Base-by-base conservation (phyloP, 768 basidiomycete genomes). In the Nidularia pulvinata region DNA sequence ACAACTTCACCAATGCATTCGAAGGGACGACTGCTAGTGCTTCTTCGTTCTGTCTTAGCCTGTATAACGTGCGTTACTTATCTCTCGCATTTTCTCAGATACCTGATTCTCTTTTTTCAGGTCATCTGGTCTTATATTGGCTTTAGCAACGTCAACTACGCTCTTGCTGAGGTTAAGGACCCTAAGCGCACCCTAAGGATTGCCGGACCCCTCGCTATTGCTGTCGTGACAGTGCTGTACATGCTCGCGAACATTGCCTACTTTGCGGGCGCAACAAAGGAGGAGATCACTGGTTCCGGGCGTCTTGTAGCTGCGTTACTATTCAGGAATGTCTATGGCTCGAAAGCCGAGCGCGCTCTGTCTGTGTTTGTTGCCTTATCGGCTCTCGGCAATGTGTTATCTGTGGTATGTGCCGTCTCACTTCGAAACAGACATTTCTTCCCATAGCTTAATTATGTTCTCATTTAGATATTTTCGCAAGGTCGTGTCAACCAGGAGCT, bases 71-170 rank as follows among this genome's bases (percentile, higher is more conserved):
- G 52, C 5, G 66, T 57, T 34, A 33, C 25, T 6, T 19, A 25
- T 46, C 33, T 13, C 32, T 34, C 10, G 16, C 43, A 47, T 32
- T n/a, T 46, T 33, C 19, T 25, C 13, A 45, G 11, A 19, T 43
- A 33, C 13, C 34, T 16, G 1, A 14, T 48, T 19, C 33, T 54
- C 50, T 37, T 16, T 37, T 16, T 19, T 4, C 52, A 83, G 80
- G 82, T 81, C 67, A 55, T 74, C 36, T 70, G 71, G 70, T 73
- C 74, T 2, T 87, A 78, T 60, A 72, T 77, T 36, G 88, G 88
- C 1, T 89, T 83, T 64, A 81, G 78, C 33, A 87, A 85, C 57
- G 84, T 80, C 33, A 88, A 89, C 62, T 89, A 88, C 58, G 84
- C 82, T 0, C 71, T 89, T 10, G 78, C 80, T 1, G 87, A 90